Conservation (phyloP, 371 early-diverging fungal species). For the Mucor piriformis region DNA sequence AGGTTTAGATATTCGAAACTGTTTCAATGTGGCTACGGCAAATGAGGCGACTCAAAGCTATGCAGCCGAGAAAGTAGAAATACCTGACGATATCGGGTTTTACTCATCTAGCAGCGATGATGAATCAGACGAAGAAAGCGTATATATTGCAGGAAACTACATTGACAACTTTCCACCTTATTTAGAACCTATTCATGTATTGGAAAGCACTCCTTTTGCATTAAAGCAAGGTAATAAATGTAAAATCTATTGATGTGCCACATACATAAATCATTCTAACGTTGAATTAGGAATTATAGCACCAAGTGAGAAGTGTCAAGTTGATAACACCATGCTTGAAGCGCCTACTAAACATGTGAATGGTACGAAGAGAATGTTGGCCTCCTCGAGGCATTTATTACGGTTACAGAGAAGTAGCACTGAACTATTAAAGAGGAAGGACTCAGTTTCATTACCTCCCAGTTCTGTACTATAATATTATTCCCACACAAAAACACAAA, state of each 20-base stretch:
- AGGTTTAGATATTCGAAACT: constrained; percentile 33
- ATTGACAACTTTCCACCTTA: not conserved
- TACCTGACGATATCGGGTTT: not conserved
- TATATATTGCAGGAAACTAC: not conserved
- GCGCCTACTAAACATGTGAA: not conserved
- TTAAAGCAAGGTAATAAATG: constrained; percentile 1
- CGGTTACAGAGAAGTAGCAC: constrained; percentile 20
- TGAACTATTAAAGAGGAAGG: not conserved
- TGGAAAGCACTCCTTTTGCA: too few relatives aligned
- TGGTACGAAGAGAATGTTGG: constrained; percentile 18
- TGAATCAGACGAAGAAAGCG: not conserved
- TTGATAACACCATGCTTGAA: constrained; percentile 9
- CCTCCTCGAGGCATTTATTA: constrained; percentile 29
- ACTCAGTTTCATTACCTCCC: not conserved
- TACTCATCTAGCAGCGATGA: not conserved
- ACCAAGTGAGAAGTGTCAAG: constrained; percentile 25
- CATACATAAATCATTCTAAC: not conserved
- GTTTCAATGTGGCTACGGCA: constrained; percentile 32
- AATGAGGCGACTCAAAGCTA: constrained; percentile 29
- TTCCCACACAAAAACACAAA: not conserved
- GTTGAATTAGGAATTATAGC: constrained; percentile 3
- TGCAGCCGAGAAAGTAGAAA: constrained; percentile 18
- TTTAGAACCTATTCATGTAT: too few relatives aligned
- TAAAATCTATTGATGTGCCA: not conserved
- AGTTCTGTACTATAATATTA: not conserved